Conservation (phyloP, 2,329 filamentous ascomycete species). For the Berkeleyomyces basicola region DNA sequence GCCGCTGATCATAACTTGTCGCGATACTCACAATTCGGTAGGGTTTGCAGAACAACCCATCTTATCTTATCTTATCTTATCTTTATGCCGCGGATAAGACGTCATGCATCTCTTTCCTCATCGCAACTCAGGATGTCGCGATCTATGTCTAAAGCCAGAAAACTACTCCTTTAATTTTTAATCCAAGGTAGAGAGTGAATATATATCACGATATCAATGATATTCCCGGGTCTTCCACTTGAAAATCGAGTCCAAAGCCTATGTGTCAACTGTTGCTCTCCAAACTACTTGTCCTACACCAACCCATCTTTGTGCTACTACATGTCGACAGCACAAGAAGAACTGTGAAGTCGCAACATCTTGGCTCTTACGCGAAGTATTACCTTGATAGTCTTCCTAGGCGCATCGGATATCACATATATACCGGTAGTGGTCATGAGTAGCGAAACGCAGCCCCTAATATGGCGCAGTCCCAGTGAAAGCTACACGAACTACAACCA, state of each 20-base stretch:
- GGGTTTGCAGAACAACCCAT: background rate
- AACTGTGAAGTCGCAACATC: background rate
- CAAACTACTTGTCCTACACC: background rate
- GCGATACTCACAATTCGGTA: background rate
- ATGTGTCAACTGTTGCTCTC: background rate
- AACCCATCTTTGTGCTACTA: background rate
- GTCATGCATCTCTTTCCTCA: constrained; percentile 6
- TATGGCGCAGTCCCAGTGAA: background rate
- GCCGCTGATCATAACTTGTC: background rate
- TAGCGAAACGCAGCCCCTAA: constrained; percentile 3
- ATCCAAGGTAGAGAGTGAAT: background rate
- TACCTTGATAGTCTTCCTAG: no score
- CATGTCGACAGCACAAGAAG: background rate
- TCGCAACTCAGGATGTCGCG: constrained; percentile 1
- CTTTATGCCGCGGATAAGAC: constrained; percentile 1
- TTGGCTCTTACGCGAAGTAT: background rate
- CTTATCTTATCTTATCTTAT: background rate
- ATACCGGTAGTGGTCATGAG: background rate
- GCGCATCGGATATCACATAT: background rate
- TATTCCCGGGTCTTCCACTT: background rate
- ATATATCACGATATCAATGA: no score
- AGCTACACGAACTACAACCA: background rate
- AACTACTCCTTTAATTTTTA: constrained; percentile 1
- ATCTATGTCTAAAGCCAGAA: background rate
- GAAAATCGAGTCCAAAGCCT: background rate